Evolutionary conservation across 495 filamentous ascomycete genomes (phyloP).

Genomic region (Baudoinia panamericana): DNA sequence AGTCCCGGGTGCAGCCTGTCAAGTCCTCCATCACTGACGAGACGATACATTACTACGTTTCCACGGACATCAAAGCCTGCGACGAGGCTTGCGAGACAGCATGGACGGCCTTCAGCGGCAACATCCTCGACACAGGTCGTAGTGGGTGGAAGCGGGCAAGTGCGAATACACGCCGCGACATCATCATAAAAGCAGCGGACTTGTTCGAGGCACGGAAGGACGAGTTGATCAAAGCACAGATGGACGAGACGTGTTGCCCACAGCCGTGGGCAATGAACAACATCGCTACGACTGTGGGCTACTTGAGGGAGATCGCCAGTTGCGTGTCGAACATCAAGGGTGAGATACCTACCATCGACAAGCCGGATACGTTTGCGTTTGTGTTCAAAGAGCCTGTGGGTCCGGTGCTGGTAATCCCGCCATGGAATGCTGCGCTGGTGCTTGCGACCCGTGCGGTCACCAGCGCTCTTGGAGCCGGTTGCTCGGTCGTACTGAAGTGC

Average conservation of each 20-base stretch:
- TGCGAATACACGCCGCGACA: conserved; percentile 11
- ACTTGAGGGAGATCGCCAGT: conserved; percentile 23
- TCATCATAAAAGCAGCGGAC: conserved; percentile 13
- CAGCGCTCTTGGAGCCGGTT: conserved; percentile 27
- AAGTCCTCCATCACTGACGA: conserved; percentile 9
- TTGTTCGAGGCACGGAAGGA: conserved; percentile 8
- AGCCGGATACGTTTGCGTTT: conserved; percentile 24
- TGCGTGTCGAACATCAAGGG: conserved; percentile 18
- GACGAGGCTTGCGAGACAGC: conserved; percentile 16
- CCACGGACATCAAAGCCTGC: conserved; percentile 6
- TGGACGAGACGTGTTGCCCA: conserved; percentile 21
- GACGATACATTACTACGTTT: conserved; percentile 15
- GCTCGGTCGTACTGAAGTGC: conserved; percentile 28
- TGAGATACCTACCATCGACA: conserved; percentile 22
- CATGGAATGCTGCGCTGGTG: conserved; percentile 27
- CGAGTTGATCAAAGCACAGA: conserved; percentile 16
- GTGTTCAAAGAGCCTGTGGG: conserved; percentile 26
- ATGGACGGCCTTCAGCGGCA: conserved; percentile 14
- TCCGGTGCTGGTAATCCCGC: conserved; percentile 23
- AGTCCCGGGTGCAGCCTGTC: conserved; percentile 10
- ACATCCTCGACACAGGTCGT: conserved; percentile 10
- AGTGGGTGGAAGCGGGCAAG: conserved; percentile 18
- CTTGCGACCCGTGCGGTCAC: conserved; percentile 19
- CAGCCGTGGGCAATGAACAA: conserved; percentile 21
- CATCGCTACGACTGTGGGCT: conserved; percentile 14